Evolutionary conservation across 768 basidiomycete genomes (phyloP), one percentile per base, ranked within the genome.

Genomic region (Hysterangium stoloniferum): DNA sequence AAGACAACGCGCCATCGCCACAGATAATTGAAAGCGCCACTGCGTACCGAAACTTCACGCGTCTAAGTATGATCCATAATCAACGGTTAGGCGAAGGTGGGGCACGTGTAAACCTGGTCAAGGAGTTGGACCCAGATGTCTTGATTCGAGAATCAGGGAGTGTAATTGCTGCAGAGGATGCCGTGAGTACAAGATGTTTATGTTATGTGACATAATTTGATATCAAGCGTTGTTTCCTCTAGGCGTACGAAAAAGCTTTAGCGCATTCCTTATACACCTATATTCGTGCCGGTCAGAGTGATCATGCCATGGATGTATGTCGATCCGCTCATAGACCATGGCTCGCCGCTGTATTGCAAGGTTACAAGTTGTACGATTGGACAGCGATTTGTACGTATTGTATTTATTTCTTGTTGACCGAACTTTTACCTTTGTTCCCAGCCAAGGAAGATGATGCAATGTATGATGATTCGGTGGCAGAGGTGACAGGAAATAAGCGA

Each of bases 311-410:
- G 4, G 84, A 88, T 29, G 66, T 91, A 15, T 93, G 90, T 61
- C 71, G 82, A 56, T 80, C 79, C 58, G 84, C 86, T 0, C 83
- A 91, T 55, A 88, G 94, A 56, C 86, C 90, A 0, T 97, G 94
- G 95, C 75, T 92, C 20, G 90, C 91, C 2, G 91, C 93, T 1
- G 86, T 82, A 49, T 78, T 98, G 36, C 81, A 86, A 5, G 95
- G 95, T 1, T 84, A 88, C 1, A 64, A 80, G 25, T 63, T 91
- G 17, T 94, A 90, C 60, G 72, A 75, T 28, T 93, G 90, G 85
- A 71, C 72, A 38, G 76, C 78, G 0, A 74, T 93, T 2, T 77
- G 86, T 86, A 57, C 42, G 78, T 67, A 9, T 27, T 17, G 2
- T 13, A 17, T 36, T 42, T 37, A 15, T 29, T 28, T 25, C 52